Conservation (phyloP, 192 early-diverging fungal genomes). For the Dissophora globulifera region DNA sequence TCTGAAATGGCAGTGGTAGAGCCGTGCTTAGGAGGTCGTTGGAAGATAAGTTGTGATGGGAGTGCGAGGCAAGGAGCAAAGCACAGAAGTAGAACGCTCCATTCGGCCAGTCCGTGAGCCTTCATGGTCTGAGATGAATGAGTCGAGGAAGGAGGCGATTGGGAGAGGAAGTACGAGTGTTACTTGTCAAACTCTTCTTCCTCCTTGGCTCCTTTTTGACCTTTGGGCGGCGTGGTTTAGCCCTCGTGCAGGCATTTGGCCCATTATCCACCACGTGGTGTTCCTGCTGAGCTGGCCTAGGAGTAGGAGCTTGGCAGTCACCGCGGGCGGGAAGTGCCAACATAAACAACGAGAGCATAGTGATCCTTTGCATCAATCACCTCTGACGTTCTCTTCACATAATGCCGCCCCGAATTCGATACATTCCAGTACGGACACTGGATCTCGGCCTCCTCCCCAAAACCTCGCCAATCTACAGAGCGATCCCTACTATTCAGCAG, state of each 20-base stretch:
- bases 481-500: conserved; percentile 23
- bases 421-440: conserved; percentile 5
- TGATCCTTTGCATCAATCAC: not conserved
- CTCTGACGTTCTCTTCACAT: not conserved
- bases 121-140: conserved; percentile 7
- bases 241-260: too few species aligned
- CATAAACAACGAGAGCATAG: too few species aligned
- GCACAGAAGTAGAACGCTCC: conserved; percentile 6
- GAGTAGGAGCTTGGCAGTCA: too few species aligned
- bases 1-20: not conserved
- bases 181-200: too few species aligned
- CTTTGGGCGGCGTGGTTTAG: too few species aligned
- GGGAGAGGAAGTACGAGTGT: too few species aligned
- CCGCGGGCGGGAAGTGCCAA: too few species aligned
- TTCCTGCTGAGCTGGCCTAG: too few species aligned
- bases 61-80: conserved; percentile 7
- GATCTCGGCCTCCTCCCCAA: conserved; percentile 39
- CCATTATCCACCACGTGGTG: too few species aligned
- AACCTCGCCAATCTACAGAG: conserved; percentile 36
- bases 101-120: not conserved
- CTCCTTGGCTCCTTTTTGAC: too few species aligned
- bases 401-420: conserved; percentile 20
- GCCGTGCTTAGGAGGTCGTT: conserved; percentile 2
- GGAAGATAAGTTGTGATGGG: conserved; percentile 23
- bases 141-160: too few species aligned